Base-by-base conservation (phyloP, 352 stramenopile genomes). In the Phytophthora melonis region DNA sequence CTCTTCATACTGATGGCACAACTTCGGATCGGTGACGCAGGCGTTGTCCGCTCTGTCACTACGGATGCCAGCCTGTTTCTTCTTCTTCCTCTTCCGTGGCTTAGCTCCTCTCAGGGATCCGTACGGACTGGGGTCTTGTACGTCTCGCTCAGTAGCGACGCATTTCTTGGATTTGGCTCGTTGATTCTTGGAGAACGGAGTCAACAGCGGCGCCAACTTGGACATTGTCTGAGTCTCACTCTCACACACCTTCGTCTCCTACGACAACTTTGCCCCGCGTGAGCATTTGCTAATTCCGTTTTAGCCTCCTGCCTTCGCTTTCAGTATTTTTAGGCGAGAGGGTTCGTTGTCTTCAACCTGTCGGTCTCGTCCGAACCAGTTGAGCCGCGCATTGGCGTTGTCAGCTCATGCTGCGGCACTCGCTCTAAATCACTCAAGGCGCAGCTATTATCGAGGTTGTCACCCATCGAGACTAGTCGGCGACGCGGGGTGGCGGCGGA, bases 1-100 rank as follows among this genome's bases (percentile, higher is more conserved):
- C 23, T 86, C 72, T 55, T 93, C 86, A 32, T 79, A 91, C 21
- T 77, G 69, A 66, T 36, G 64, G n/a, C 23, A 55, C 34, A 68
- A 78, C 25, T 74, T 83, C 59, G 14, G 52, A 21, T 53, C 34
- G 14, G 52, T 39, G 19, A 30, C n/a, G 47, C 18, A 9, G n/a
- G n/a, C 8, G 30, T 36, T 36, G 8, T 36, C 14, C 39, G 13
- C 39, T 3, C 0, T 58, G 23, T 36, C 4, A 3, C 27, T 9
- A 18, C n/a, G 25, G 21, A 1, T 18, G 13, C 7, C 5, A 67
- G n/a, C 21, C 30, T 49, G 13, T 16, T 36, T 57, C 6, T 59
- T 73, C 3, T 1, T 43, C 14, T 57, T 57, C 9, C 67, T 68
- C 21, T 61, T 75, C 2, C 39, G 63, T 34, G 45, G 9, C 19